Percentiles rank a stretch among this genome's conserved stretches.
Evolutionary conservation across 176 grass and related monocot genomes (phyloP).

Genomic region (Neostapfia colusana): DNA sequence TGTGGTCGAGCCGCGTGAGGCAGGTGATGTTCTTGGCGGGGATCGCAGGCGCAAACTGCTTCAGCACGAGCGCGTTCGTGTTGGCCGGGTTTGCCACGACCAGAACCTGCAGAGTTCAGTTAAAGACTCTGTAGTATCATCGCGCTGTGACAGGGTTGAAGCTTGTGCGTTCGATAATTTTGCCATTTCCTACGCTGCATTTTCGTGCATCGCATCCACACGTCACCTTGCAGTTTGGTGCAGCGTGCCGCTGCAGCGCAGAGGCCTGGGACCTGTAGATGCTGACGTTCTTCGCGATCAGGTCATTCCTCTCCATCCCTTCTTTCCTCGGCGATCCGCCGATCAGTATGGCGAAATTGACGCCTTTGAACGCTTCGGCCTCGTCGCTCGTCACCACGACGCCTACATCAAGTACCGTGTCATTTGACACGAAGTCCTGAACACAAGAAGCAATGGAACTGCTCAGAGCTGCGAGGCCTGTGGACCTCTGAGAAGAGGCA

Average conservation of each 20-base stretch:
- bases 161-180: not conserved
- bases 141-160: not conserved
- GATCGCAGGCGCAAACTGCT: conserved; percentile 60
- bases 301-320: conserved; percentile 77
- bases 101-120: conserved; percentile 46
- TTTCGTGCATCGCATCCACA: not conserved
- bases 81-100: conserved; percentile 87
- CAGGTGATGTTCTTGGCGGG: conserved; percentile 80
- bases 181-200: not conserved
- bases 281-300: conserved; percentile 64
- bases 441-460: not conserved
- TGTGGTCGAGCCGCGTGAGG: conserved; percentile 88
- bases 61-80: conserved; percentile 73
- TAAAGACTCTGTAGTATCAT: not conserved
- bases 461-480: too few relatives aligned
- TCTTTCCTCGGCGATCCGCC: conserved; percentile 57
- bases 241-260: conserved; percentile 60
- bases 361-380: conserved; percentile 55
- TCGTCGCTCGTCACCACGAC: conserved; percentile 62
- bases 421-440: not conserved
- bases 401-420: conserved; percentile 37
- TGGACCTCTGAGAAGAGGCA: conserved; percentile 68
- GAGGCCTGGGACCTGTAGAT: conserved; percentile 71
- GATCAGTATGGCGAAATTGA: conserved; percentile 67
- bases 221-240: conserved; percentile 71